These are phyloP conservation scores for Earliella scabrosa DNA, from an alignment of 1,284 basidiomycete genomes.

Conservation along the genomic window DNA sequence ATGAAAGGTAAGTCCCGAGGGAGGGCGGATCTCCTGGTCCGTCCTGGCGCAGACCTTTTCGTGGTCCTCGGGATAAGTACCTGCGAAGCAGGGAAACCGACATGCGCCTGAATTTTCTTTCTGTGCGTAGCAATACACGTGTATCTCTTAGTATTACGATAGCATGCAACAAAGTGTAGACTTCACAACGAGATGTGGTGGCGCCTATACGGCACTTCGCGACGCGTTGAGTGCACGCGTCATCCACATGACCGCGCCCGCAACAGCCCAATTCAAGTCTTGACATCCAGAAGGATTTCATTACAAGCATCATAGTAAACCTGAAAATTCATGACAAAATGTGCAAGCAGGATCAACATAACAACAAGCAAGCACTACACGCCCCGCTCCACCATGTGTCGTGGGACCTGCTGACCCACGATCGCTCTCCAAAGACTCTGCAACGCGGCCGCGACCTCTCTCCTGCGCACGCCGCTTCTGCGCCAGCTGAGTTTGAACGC, in stretches of 20 bases:
- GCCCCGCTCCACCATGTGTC: conserved; percentile 53
- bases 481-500: conserved; percentile 65
- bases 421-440: conserved; percentile 71
- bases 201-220: no score
- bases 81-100: conserved; percentile 1
- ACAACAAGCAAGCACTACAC: conserved; percentile 19
- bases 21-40: neutral
- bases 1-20: conserved; percentile 1
- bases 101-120: neutral
- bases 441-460: conserved; percentile 68
- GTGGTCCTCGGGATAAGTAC: conserved; percentile 8
- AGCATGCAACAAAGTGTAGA: no score
- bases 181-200: neutral
- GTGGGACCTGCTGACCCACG: conserved; percentile 54
- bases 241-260: no score
- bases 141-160: no score
- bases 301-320: neutral
- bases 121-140: no score
- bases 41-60: conserved; percentile 6
- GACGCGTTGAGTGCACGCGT: no score
- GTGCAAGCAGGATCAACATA: neutral
- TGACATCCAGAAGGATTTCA: neutral
- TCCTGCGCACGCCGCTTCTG: conserved; percentile 66
- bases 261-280: neutral
- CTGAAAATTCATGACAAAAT: neutral